Evolutionary conservation across 2,329 filamentous ascomycete genomes (phyloP).

Genomic region (Cladosporium sp.): DNA sequence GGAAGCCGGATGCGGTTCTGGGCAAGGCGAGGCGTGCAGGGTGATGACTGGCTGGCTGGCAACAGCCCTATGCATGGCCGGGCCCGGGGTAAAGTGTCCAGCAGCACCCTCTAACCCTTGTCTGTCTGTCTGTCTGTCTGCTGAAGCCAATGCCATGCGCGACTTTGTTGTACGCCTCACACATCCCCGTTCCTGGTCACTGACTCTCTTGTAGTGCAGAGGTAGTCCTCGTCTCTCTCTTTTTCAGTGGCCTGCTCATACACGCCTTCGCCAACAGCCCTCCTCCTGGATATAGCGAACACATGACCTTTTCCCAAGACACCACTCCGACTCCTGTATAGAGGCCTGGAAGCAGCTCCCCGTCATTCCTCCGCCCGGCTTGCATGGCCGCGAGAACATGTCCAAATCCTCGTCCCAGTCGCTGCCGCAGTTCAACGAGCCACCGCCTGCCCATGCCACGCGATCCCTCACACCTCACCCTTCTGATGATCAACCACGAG

Average conservation of each 20-base stretch:
- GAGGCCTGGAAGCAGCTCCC: conserved; percentile 5
- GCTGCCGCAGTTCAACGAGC: conserved; percentile 57
- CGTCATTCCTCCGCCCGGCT: conserved; percentile 14
- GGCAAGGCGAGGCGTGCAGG: neutral
- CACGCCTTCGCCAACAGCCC: neutral
- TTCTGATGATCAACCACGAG: conserved; percentile 34
- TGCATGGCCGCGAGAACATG: conserved; percentile 58
- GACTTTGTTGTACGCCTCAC: neutral
- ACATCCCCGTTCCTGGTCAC: neutral
- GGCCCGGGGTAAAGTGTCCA: conserved; percentile 2
- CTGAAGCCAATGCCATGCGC: conserved; percentile 6
- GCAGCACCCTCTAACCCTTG: neutral
- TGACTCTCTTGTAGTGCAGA: neutral
- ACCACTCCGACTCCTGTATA: conserved; percentile 2
- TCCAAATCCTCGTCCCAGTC: conserved; percentile 61
- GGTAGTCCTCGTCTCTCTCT: neutral
- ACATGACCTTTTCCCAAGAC: neutral
- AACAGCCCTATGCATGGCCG: neutral
- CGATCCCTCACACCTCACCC: conserved; percentile 25
- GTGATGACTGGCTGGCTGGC: neutral
- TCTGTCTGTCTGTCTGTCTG: neutral
- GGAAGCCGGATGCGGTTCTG: neutral
- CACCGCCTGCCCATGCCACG: conserved; percentile 19
- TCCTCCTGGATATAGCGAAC: neutral
- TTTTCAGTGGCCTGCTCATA: neutral